Conservation (phyloP, 345 rosid species). For the Fremontodendron californicum region DNA sequence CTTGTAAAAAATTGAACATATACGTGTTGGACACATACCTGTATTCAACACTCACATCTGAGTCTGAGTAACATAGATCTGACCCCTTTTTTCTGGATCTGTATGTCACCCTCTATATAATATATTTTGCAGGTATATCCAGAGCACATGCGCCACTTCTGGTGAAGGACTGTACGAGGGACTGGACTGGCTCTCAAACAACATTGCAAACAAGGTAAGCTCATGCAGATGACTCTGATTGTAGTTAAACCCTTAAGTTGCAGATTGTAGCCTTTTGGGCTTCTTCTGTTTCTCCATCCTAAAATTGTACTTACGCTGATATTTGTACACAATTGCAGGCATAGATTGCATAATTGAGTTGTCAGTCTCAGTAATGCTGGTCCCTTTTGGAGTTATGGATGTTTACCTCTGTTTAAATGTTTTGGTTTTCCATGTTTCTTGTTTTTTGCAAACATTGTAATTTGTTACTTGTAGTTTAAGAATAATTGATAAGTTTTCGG, state of each 20-base stretch:
- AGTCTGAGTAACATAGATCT: too few relatives aligned
- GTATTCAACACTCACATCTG: too few relatives aligned
- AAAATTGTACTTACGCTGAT: not conserved
- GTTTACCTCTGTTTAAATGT: not conserved
- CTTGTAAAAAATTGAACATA: too few relatives aligned
- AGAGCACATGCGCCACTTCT: constrained; percentile 1
- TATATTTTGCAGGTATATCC: not conserved
- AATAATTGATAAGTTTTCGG: constrained; percentile 24
- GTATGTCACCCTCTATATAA: not conserved
- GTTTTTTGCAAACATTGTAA: constrained; percentile 21
- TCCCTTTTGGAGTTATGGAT: constrained; percentile 11
- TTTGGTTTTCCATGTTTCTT: constrained; percentile 12
- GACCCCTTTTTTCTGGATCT: not conserved
- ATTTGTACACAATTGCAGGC: constrained; percentile 29
- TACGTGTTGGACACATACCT: too few relatives aligned
- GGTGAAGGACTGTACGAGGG: constrained; percentile 4
- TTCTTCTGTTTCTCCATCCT: not conserved
- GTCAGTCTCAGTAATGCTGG: constrained; percentile 11
- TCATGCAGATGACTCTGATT: not conserved
- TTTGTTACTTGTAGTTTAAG: constrained; percentile 32
- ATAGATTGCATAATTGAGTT: constrained; percentile 23
- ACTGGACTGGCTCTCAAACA: constrained; percentile 3
- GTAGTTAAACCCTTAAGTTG: not conserved
- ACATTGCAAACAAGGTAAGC: constrained; percentile 48
- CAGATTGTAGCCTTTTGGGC: not conserved